Evolutionary conservation across 768 basidiomycete species (phyloP).

Genomic region (Crepidotus variabilis): DNA sequence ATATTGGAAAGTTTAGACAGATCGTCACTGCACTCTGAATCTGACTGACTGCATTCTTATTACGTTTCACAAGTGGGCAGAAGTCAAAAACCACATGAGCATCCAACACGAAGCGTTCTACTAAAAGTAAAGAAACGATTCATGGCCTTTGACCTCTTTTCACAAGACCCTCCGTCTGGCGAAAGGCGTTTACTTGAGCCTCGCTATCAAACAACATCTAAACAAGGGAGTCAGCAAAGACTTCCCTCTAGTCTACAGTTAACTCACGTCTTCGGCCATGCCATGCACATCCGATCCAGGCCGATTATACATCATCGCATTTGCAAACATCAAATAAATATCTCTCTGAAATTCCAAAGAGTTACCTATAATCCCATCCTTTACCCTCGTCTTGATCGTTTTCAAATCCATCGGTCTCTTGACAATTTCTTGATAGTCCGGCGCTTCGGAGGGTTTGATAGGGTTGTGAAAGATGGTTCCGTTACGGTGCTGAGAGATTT

Average conservation of each 20-base stretch:
- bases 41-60: too few species aligned
- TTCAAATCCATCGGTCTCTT: constrained; percentile 96
- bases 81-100: too few species aligned
- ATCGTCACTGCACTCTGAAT: too few species aligned
- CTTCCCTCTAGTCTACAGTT: not conserved
- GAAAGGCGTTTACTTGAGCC: constrained; percentile 42
- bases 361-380: constrained; percentile 76
- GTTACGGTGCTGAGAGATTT: constrained; percentile 81
- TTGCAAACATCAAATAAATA: constrained; percentile 91
- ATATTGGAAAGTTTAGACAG: too few species aligned
- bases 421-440: constrained; percentile 89
- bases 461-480: constrained; percentile 91
- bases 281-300: constrained; percentile 80
- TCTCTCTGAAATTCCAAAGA: constrained; percentile 89
- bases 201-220: constrained; percentile 34
- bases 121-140: too few species aligned
- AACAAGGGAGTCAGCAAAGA: not conserved
- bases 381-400: constrained; percentile 82
- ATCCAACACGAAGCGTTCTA: too few species aligned
- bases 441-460: constrained; percentile 83
- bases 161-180: constrained; percentile 73
- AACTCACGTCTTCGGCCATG: constrained; percentile 87
- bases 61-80: too few species aligned
- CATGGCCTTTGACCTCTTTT: constrained; percentile 34
- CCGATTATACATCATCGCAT: constrained; percentile 96